Base-by-base conservation (phyloP, 371 early-diverging fungal genomes). In the Circinella minor region DNA sequence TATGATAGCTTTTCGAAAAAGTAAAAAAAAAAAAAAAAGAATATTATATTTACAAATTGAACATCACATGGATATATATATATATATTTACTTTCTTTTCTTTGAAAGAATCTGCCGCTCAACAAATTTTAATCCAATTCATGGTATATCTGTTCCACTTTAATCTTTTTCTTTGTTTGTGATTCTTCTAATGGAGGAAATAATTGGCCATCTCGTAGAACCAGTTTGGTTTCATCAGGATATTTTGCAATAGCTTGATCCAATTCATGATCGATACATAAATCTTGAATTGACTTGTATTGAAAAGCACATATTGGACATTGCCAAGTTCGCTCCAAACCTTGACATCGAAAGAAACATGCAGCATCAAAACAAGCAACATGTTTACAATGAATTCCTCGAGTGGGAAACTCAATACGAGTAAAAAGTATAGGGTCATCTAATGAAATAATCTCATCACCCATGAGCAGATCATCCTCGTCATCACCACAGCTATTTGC, bases 351-450 rank as follows among this genome's bases (percentile, higher is more conserved):
- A 65, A 76, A 76, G 48, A 73, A 71, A 15, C 47, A n/a, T 3
- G 54, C 43, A 4, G 71, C 69, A 61, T 77, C 85, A 74, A 84
- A 84, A 34, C 78, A 75, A 4, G 81, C 70, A 27, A 61, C 63
- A 71, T 84, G 85, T 3, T 55, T 71, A 65, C 85, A 84, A 61
- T 81, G 78, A 14, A 79, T 72, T 7, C 82, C 75, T 60, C 81
- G 57, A 1, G 77, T 68, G 51, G 85, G 85, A 66, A 81, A 75
- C 37, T 78, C 64, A 37, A 82, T 77, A 3, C 67, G 72, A 4
- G 67, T 64, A 6, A 84, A 46, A 18, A 70, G 61, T 10, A 84
- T 62, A 0, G 85, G 82, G 65, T 84, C 85, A 1, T 71, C 37
- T 9, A 81, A 46, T 7, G 81, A 79, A 13, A 84, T 68, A 1